Evolutionary conservation across 768 basidiomycete genomes (phyloP), one percentile per base, ranked within the genome.

Genomic region (Leccinum barrowsii): DNA sequence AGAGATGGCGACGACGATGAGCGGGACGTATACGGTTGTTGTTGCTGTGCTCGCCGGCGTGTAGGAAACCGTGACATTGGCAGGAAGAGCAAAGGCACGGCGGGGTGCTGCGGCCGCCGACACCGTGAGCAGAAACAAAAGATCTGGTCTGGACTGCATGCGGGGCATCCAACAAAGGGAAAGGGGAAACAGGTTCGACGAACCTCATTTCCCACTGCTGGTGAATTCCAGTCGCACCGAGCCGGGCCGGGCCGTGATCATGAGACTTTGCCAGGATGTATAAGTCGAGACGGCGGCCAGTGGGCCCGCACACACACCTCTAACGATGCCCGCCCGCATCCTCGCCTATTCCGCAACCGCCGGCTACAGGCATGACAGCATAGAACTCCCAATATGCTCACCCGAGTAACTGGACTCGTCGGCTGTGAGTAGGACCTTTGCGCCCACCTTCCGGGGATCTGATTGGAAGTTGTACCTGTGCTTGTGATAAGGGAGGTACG

Each of bases 351-450:
- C 86, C 21, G 81, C 81, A 2, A 90, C 86, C 1, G 67, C 71
- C 6, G 81, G 78, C 5, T 92, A 80, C 69, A 76, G 87, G 58
- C 90, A 92, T 65, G 89, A 89, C 59, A 87, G 85, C 3, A 91
- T 91, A 56, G 89, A 89, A 0, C n/a, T 21, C n/a, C 4, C 4
- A n/a, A n/a, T 44, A 62, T 59, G 60, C 75, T 65, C 60, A 83
- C 87, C 82, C 32, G 69, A 68, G 65, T 88, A 88, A 48, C 80
- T 86, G 6, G 79, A 78, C 63, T 89, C 86, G 63, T 91, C 78
- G 0, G 86, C 89, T 5, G 80, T 75, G 8, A 92, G 75, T 5
- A 91, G 61, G 3, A 92, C 79, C 10, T 74, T 72, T 1, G 87
- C 87, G 10, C 87, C 88, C 2, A 86, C 63, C 0, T 67, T 66